Evolutionary conservation across 2,329 filamentous ascomycete species (phyloP), one percentile per base, ranked within the genome.

Genomic region (Trichophyton schoenleinii): DNA sequence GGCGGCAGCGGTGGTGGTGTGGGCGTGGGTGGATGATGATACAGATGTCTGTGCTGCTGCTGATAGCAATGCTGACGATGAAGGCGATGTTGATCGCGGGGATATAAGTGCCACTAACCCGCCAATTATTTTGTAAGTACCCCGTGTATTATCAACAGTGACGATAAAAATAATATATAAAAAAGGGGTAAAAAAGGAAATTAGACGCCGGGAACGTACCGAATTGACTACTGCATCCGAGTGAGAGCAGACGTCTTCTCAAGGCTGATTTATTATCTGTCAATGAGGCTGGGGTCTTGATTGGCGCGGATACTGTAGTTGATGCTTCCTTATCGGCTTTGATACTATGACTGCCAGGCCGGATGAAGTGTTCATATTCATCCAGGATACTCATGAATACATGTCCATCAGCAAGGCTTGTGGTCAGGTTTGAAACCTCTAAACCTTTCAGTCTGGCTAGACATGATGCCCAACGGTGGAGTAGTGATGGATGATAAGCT

Each of bases 341-440:
- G 49, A 34, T 9, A 53, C 49, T 3, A 38, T 13, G 9, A 38
- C 11, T 5, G 38, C 11, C n/a, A 41, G 31, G 38, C n/a, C 55
- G 55, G 41, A 58, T 58, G 55, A 58, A 58, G 3, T 58, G 22
- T 61, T 81, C 74, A 67, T 86, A 86, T 42, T 81, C 79, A 55
- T 82, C 78, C 1, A 86, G 74, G 58, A 86, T 82, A 6, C 77
- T 77, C 61, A 77, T 75, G 59, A 85, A 80, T 15, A 82, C 75
- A 52, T 70, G 74, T 20, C 79, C 79, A 64, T 83, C 77, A 3
- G 81, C 75, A 67, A 86, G 85, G 55, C 78, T 80, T 5, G 81
- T 83, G 1, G 79, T 83, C 61, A 85, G 71, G 60, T 85, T 85
- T 11, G 74, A 69, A 42, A 85, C 71, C 5, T 69, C 69, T 3